phyloP scores from a whole-genome alignment of 2,329 filamentous ascomycete species.

The Aureobasidium sp. region DNA sequence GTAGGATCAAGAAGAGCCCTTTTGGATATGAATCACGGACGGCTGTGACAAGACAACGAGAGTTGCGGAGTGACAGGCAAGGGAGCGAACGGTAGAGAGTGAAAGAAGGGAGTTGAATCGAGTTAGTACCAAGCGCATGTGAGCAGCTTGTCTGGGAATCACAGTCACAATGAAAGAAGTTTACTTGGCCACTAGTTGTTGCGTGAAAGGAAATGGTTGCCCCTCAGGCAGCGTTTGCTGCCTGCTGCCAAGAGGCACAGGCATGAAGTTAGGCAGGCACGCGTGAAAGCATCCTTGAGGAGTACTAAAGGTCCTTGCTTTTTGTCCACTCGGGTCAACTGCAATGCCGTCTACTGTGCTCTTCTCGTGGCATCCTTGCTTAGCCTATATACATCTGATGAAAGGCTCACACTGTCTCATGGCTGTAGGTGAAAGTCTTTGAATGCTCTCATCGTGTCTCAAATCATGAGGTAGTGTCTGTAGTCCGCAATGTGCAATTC shows the following conservation, averaged over 20 bases:
- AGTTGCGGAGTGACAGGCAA: not conserved
- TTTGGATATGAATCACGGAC: not conserved
- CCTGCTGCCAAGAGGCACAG: slow-evolving; percentile 7
- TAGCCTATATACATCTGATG: no score
- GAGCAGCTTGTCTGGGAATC: not conserved
- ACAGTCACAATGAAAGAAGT: not conserved
- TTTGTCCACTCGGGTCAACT: not conserved
- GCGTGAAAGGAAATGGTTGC: not conserved
- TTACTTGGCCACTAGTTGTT: not conserved
- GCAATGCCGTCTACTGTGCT: not conserved
- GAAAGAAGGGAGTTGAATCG: not conserved
- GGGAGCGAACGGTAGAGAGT: not conserved
- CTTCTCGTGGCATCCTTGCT: not conserved
- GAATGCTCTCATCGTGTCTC: not conserved
- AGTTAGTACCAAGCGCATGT: not conserved
- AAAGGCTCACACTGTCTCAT: not conserved
- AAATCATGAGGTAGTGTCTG: no score
- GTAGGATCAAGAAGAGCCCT: not conserved
- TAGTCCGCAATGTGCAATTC: not conserved
- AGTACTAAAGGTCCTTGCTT: not conserved
- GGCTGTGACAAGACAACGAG: not conserved
- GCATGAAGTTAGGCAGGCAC: not conserved
- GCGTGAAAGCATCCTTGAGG: not conserved
- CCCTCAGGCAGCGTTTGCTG: slow-evolving; percentile 10
- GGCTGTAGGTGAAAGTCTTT: no score